A percentile compares a stretch with the other conserved stretches of the same genome.
Conservation (phyloP, 2,329 filamentous ascomycete species). For the Verticillium longisporum region DNA sequence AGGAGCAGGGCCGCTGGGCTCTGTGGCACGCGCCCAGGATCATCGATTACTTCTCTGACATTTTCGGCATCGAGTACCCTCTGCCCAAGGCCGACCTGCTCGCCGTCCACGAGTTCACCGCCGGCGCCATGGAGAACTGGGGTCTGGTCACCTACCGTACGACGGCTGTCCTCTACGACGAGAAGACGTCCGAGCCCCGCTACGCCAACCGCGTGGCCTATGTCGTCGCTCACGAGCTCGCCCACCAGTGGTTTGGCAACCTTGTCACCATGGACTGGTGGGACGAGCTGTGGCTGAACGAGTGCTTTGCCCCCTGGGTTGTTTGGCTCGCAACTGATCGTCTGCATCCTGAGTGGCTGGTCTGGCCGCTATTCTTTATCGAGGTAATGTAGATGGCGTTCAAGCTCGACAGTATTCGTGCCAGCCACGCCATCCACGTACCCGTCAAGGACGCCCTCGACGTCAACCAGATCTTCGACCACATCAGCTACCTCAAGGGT, state of each 20-base stretch:
- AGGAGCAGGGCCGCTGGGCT: constrained; percentile 85
- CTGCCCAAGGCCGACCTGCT: constrained; percentile 87
- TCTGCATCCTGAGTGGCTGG: constrained; percentile 93
- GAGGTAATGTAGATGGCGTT: constrained; percentile 92
- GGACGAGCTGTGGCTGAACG: constrained; percentile 90
- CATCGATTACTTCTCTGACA: constrained; percentile 93
- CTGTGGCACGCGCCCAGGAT: constrained; percentile 87
- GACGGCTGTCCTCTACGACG: constrained; percentile 93
- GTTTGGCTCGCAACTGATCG: constrained; percentile 90
- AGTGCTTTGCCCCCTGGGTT: constrained; percentile 97
- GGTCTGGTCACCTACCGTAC: constrained; percentile 93
- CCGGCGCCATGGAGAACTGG: constrained; percentile 93
- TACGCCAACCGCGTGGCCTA: constrained; percentile 95
- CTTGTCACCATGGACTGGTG: constrained; percentile 97
- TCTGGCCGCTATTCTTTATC: constrained; percentile 96
- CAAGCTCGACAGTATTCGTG: constrained; percentile 79
- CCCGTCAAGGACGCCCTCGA: constrained; percentile 84
- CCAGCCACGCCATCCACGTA: constrained; percentile 94
- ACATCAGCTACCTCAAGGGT: constrained; percentile 94
- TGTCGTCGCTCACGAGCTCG: constrained; percentile 95
- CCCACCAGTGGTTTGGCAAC: constrained; percentile 95
- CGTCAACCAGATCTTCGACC: constrained; percentile 96
- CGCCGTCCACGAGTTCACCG: constrained; percentile 86
- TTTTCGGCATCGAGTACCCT: constrained; percentile 89
- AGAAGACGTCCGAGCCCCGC: constrained; percentile 79